These are phyloP conservation scores for Plasmodium cynomolgi DNA, from an alignment of 169 alveolate species.

Conservation along the genomic window DNA sequence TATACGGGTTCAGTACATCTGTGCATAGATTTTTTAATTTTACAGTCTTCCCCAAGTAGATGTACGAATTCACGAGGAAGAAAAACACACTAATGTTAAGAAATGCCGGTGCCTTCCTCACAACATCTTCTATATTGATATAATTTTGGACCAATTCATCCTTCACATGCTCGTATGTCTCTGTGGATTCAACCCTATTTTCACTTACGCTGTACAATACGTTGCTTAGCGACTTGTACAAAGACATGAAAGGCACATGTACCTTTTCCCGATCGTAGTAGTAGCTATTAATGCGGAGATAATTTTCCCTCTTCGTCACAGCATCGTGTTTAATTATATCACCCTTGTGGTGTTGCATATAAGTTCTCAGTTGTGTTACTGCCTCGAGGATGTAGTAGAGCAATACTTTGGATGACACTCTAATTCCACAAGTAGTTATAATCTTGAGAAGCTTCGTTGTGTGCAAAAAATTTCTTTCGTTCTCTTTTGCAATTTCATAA, in stretches of 20 bases:
- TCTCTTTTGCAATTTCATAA: background rate
- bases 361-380: background rate
- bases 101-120: slow-evolving; percentile 35
- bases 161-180: background rate
- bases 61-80: slow-evolving; percentile 11
- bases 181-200: background rate
- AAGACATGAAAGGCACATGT: background rate
- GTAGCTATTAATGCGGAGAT: slow-evolving; percentile 7
- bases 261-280: slow-evolving; percentile 27
- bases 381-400: background rate
- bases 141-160: slow-evolving; percentile 13
- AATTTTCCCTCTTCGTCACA: slow-evolving; percentile 6
- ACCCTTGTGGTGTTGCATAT: background rate
- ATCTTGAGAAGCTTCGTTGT: slow-evolving; percentile 16
- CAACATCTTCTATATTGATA: slow-evolving; percentile 8
- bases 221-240: slow-evolving; percentile 11
- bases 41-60: background rate
- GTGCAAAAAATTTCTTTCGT: background rate
- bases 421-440: slow-evolving; percentile 30
- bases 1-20: slow-evolving; percentile 32
- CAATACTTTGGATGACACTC: background rate
- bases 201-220: slow-evolving; percentile 22
- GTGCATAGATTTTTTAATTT: slow-evolving; percentile 6
- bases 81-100: slow-evolving; percentile 35
- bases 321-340: slow-evolving; percentile 25